Evolutionary conservation across 108 stramenopile species (phyloP).

Genomic region (Cylindrotheca closterium): DNA sequence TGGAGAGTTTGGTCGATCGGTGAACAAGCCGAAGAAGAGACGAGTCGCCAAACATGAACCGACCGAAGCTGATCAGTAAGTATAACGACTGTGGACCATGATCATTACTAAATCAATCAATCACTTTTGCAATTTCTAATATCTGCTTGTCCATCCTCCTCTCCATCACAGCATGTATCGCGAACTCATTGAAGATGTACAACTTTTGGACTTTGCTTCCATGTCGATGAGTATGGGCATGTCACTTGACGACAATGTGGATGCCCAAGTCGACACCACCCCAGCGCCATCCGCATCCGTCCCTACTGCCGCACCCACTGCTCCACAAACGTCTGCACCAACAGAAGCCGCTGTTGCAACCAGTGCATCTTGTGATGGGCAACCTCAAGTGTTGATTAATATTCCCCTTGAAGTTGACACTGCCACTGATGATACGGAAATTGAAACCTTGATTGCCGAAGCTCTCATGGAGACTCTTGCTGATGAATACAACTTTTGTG

Average conservation of each 20-base stretch:
- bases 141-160: neutral
- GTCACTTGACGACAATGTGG: neutral
- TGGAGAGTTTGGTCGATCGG: slow-evolving; percentile 5
- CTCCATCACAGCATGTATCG: slow-evolving; percentile 5
- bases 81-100: no score
- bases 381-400: neutral
- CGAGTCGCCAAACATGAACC: no score
- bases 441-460: neutral
- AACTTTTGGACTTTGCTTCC: neutral
- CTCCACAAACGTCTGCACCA: neutral
- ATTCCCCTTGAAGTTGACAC: slow-evolving; percentile 14
- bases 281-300: neutral
- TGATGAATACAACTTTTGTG: slow-evolving; percentile 3
- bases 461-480: slow-evolving; percentile 5
- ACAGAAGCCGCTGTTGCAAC: neutral
- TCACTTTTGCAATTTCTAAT: no score
- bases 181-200: slow-evolving; percentile 10
- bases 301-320: neutral
- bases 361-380: neutral
- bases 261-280: neutral
- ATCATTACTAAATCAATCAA: no score
- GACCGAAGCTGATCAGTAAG: no score
- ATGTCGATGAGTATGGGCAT: slow-evolving; percentile 35
- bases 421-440: neutral
- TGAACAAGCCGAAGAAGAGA: no score